A percentile compares a stretch with the other conserved stretches of the same genome.
phyloP scores from a whole-genome alignment of 371 early-diverging fungal species.

The Parasitella parasitica region DNA sequence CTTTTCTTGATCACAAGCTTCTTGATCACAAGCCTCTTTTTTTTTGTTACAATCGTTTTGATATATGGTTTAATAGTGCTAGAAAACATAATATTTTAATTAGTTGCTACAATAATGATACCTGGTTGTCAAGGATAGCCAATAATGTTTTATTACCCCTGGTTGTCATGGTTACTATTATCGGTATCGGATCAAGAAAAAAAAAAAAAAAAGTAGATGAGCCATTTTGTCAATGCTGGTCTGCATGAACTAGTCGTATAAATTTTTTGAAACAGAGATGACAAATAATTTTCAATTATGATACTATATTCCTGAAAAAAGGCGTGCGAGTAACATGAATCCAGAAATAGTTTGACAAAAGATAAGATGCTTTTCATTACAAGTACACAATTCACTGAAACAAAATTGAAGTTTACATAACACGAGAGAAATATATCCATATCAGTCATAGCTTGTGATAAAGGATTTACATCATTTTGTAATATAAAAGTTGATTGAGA shows the following conservation, averaged over 20 bases:
- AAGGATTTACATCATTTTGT: no score
- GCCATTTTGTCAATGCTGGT: no score
- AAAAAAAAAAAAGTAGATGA: neutral
- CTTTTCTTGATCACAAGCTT: neutral
- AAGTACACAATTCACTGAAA: no score
- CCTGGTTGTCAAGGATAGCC: neutral
- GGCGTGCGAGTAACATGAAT: neutral
- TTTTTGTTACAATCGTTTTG: neutral
- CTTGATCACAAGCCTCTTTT: neutral
- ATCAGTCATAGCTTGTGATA: neutral
- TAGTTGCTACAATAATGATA: no score
- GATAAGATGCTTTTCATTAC: neutral
- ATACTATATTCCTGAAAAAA: neutral
- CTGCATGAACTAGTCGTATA: no score
- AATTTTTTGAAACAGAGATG: neutral
- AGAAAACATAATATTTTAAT: no score
- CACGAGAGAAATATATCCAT: neutral
- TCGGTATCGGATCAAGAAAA: neutral
- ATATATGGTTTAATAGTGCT: neutral
- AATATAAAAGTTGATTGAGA: no score
- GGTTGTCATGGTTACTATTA: neutral
- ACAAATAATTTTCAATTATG: no score
- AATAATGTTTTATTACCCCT: neutral
- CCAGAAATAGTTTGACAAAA: neutral
- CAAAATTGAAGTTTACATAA: neutral